Evolutionary conservation across 2,329 filamentous ascomycete genomes (phyloP).

Genomic region (Stenocarpella maydis): DNA sequence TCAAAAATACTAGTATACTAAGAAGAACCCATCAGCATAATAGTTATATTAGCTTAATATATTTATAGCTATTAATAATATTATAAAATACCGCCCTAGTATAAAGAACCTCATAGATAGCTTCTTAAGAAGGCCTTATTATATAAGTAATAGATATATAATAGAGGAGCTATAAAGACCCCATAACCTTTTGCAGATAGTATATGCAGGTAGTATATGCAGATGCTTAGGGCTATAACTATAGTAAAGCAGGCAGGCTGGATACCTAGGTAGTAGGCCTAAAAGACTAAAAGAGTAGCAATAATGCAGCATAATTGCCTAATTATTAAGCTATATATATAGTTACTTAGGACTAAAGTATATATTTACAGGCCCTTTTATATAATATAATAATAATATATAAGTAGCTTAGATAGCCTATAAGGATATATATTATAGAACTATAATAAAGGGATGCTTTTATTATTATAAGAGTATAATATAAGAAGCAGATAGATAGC

Average conservation of each 20-base stretch:
- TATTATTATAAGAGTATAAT: background rate
- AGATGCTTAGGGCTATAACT: background rate
- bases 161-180: background rate
- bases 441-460: background rate
- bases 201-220: too few relatives aligned
- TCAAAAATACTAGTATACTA: background rate
- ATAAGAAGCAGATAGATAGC: background rate
- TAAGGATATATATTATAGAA: background rate
- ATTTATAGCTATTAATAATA: background rate
- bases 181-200: background rate
- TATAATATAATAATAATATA: background rate
- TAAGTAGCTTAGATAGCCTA: background rate
- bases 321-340: background rate
- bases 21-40: background rate
- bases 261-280: too few relatives aligned
- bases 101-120: background rate
- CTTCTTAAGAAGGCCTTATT: background rate
- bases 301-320: background rate
- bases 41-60: background rate
- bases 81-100: background rate
- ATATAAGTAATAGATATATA: background rate
- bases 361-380: background rate
- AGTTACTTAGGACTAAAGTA: background rate
- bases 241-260: too few relatives aligned
- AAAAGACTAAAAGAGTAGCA: background rate